These are phyloP conservation scores for Termitomyces sp. DNA, from an alignment of 768 basidiomycete species.

Conservation along the genomic window DNA sequence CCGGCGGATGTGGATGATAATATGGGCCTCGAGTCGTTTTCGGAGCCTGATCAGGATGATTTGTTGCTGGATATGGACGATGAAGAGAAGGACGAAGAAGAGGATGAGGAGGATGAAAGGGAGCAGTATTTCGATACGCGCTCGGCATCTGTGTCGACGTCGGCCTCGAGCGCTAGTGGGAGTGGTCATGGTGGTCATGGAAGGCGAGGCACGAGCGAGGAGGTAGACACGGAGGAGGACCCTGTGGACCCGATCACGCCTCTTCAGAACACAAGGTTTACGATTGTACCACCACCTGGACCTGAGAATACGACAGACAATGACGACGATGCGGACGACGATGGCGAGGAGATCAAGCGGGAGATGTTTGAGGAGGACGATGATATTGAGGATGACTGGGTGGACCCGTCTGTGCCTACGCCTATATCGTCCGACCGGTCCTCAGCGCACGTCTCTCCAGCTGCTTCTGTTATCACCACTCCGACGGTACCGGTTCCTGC, in stretches of 20 bases:
- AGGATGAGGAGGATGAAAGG: constrained; percentile 33
- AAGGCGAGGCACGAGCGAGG: constrained; percentile 44
- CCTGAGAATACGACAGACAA: background rate
- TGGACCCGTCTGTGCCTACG: constrained; percentile 58
- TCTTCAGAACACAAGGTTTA: constrained; percentile 47
- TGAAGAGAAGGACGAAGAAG: constrained; percentile 25
- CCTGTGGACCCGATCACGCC: constrained; percentile 70
- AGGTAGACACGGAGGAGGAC: constrained; percentile 72
- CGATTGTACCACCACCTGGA: constrained; percentile 18
- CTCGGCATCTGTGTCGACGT: constrained; percentile 38
- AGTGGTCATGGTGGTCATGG: constrained; percentile 19
- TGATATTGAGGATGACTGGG: constrained; percentile 64
- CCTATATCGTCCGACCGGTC: constrained; percentile 17
- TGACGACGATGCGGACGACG: constrained; percentile 27
- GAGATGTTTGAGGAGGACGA: constrained; percentile 47
- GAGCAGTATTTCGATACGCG: constrained; percentile 57
- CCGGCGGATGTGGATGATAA: constrained; percentile 70
- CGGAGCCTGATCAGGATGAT: constrained; percentile 70
- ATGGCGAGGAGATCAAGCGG: constrained; percentile 43
- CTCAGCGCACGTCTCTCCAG: constrained; percentile 6
- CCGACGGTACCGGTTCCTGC: constrained; percentile 7
- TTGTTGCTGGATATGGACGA: constrained; percentile 29
- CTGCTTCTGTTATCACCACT: constrained; percentile 20
- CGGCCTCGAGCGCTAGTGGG: constrained; percentile 38
- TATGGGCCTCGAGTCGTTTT: constrained; percentile 81